Evolutionary conservation across 495 filamentous ascomycete genomes (phyloP).

Genomic region (Lasiosphaeriaceae sp.): DNA sequence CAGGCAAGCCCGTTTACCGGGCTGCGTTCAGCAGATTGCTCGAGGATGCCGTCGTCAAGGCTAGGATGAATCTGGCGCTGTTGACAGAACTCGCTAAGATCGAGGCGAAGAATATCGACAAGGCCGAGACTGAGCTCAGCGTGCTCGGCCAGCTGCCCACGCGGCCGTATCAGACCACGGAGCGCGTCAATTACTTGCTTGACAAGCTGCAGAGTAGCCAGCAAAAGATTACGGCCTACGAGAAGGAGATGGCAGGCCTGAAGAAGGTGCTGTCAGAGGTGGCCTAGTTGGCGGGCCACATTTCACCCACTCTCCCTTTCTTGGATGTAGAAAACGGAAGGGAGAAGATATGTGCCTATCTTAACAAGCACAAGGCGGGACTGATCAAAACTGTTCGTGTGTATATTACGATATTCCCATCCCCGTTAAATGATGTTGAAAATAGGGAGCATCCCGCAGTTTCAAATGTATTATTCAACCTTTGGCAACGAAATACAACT

Average conservation of each 20-base stretch:
- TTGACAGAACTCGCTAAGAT: constrained; percentile 61
- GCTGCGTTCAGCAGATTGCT: constrained; percentile 72
- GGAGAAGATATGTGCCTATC: too few relatives aligned
- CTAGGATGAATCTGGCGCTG: constrained; percentile 70
- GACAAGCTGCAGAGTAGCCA: constrained; percentile 69
- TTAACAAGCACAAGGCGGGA: too few relatives aligned
- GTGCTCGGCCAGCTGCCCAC: constrained; percentile 57
- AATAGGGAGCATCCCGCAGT: too few relatives aligned
- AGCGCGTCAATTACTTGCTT: constrained; percentile 66
- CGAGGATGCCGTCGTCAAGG: constrained; percentile 65
- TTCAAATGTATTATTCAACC: too few relatives aligned
- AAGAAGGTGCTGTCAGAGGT: constrained; percentile 55
- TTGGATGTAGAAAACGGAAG: too few relatives aligned
- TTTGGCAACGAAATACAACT: too few relatives aligned
- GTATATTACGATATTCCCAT: too few relatives aligned
- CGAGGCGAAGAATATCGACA: constrained; percentile 72
- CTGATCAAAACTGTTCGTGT: too few relatives aligned
- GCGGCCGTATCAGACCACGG: constrained; percentile 57
- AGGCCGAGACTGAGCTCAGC: constrained; percentile 73
- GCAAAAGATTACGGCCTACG: constrained; percentile 68
- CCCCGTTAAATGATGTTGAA: too few relatives aligned
- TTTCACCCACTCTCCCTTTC: too few relatives aligned
- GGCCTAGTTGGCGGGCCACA: neutral
- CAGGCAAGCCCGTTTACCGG: constrained; percentile 83
- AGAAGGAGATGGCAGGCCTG: constrained; percentile 64